These are phyloP conservation scores for Triticum monococcum DNA, from an alignment of 176 grass and related monocot genomes.

Conservation along the genomic window DNA sequence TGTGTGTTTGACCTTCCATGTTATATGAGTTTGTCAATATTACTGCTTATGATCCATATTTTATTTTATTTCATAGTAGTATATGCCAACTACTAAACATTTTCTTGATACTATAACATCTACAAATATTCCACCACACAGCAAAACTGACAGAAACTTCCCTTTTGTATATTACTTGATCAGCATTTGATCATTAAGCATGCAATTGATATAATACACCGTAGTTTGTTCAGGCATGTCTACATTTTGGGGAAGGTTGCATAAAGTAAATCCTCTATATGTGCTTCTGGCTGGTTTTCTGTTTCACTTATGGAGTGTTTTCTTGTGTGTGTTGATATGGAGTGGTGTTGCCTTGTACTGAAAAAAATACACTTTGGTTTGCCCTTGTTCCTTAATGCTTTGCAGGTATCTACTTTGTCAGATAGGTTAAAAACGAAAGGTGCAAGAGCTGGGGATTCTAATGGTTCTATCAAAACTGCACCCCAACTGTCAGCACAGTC, in stretches of 20 bases:
- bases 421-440: slow-evolving; percentile 64
- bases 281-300: background rate
- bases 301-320: slow-evolving; percentile 13
- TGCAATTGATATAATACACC: background rate
- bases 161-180: background rate
- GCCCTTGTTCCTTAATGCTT: slow-evolving; percentile 22
- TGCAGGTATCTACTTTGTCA: slow-evolving; percentile 42
- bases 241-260: background rate
- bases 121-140: background rate
- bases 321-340: background rate
- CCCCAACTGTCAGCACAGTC: slow-evolving; percentile 41
- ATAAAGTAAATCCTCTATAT: slow-evolving; percentile 10
- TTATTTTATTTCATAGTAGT: background rate
- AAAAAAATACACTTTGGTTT: slow-evolving; percentile 10
- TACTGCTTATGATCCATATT: background rate
- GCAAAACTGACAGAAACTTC: background rate
- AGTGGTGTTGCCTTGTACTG: slow-evolving; percentile 15
- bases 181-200: background rate
- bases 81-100: background rate
- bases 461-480: slow-evolving; percentile 43
- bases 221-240: background rate
- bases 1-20: background rate
- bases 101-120: background rate
- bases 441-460: slow-evolving; percentile 55
- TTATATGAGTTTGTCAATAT: background rate